These are phyloP conservation scores for Aspergillus diversus DNA, from an alignment of 495 filamentous ascomycete species.

Conservation along the genomic window DNA sequence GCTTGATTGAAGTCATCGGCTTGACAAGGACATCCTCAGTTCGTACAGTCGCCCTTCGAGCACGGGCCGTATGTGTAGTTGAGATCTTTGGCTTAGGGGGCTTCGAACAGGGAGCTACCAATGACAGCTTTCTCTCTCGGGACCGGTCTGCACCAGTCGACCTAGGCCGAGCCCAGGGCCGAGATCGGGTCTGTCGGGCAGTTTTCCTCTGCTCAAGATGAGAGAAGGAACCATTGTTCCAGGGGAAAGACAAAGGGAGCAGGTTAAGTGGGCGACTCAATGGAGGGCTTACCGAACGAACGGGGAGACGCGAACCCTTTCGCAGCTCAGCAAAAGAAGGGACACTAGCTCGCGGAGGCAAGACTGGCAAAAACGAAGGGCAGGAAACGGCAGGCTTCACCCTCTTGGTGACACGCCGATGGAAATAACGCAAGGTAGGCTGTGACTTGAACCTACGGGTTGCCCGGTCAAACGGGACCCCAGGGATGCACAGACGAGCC, in stretches of 20 bases:
- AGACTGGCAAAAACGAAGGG: constrained; percentile 17
- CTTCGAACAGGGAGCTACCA: neutral
- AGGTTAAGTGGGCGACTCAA: neutral
- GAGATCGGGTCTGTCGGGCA: constrained; percentile 23
- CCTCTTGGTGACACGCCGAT: constrained; percentile 10
- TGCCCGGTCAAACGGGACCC: constrained; percentile 5
- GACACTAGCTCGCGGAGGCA: constrained; percentile 12
- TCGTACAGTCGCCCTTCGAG: constrained; percentile 16
- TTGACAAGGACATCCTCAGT: constrained; percentile 17
- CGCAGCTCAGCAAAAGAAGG: constrained; percentile 23
- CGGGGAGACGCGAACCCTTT: constrained; percentile 23
- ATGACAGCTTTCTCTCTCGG: constrained; percentile 14
- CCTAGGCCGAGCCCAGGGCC: constrained; percentile 22
- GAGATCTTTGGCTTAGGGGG: constrained; percentile 10
- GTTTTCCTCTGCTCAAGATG: constrained; percentile 22
- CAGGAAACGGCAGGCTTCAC: constrained; percentile 13
- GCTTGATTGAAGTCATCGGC: constrained; percentile 9
- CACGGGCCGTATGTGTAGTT: constrained; percentile 10
- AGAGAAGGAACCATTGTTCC: neutral
- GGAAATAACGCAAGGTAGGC: constrained; percentile 20
- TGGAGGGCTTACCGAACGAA: constrained; percentile 17
- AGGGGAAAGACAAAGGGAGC: neutral
- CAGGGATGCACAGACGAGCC: constrained; percentile 23
- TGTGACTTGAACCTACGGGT: constrained; percentile 22
- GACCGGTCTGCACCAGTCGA: constrained; percentile 11